phyloP scores from a whole-genome alignment of 495 filamentous ascomycete genomes.

The Daldinia bambusicola region DNA sequence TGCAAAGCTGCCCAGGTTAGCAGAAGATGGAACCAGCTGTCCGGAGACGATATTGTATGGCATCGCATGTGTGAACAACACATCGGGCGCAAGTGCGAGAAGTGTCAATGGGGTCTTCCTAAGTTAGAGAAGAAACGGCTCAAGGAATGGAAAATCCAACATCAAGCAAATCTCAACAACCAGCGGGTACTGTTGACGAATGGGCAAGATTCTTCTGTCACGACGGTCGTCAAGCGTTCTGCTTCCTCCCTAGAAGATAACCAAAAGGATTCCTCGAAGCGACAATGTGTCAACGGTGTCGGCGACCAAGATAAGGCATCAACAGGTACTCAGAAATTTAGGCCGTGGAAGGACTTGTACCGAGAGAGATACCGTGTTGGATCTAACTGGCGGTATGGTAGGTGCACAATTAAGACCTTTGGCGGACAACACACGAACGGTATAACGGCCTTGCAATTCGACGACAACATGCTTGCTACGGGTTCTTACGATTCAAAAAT shows the following conservation, averaged over 20 bases:
- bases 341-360: slow-evolving; percentile 66
- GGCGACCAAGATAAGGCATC: slow-evolving; percentile 16
- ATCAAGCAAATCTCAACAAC: slow-evolving; percentile 60
- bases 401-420: slow-evolving; percentile 82
- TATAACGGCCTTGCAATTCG: slow-evolving; percentile 95
- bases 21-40: slow-evolving; percentile 82
- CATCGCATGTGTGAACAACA: slow-evolving; percentile 99
- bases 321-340: slow-evolving; percentile 45
- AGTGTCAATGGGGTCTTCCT: slow-evolving; percentile 96
- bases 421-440: slow-evolving; percentile 87
- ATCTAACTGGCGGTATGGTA: slow-evolving; percentile 95
- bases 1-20: slow-evolving; percentile 98
- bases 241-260: slow-evolving; percentile 46
- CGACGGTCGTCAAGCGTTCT: slow-evolving; percentile 46
- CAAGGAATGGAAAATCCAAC: slow-evolving; percentile 86
- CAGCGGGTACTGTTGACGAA: slow-evolving; percentile 27
- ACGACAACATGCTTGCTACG: slow-evolving; percentile 89
- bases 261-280: slow-evolving; percentile 53
- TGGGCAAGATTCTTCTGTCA: slow-evolving; percentile 8
- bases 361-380: slow-evolving; percentile 89
- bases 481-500: slow-evolving; percentile 95
- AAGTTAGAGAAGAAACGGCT: slow-evolving; percentile 87
- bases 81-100: slow-evolving; percentile 89
- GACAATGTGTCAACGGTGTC: slow-evolving; percentile 55
- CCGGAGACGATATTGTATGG: slow-evolving; percentile 98